Percentiles rank a stretch among this genome's conserved stretches.
phyloP scores from a whole-genome alignment of 345 rosid genomes.

The Tarenaya hassleriana region DNA sequence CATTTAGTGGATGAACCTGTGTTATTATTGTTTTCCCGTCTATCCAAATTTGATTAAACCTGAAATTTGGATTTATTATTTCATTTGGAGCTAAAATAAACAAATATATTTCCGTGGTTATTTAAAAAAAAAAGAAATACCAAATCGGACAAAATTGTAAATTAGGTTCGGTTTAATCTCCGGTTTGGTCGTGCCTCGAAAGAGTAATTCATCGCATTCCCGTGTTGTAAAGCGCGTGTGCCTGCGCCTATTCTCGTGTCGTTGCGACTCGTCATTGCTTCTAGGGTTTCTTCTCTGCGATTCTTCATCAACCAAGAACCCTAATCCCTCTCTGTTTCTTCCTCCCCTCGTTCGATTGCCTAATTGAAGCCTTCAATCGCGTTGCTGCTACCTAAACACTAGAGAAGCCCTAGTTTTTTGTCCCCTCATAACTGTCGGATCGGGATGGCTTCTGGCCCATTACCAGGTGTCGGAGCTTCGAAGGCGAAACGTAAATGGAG shows the following conservation, averaged over 20 bases:
- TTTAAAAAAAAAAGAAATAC: too few relatives aligned
- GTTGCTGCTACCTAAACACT: background rate
- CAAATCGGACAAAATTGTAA: too few relatives aligned
- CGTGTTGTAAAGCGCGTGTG: slow-evolving; percentile 21
- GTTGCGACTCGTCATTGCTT: slow-evolving; percentile 21
- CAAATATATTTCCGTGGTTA: too few relatives aligned
- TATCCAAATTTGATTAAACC: too few relatives aligned
- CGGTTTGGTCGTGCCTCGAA: too few relatives aligned
- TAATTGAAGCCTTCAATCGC: background rate
- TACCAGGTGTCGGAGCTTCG: slow-evolving; percentile 23
- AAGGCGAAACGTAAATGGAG: slow-evolving; percentile 28
- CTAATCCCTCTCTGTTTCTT: slow-evolving; percentile 1
- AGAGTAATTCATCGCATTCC: background rate
- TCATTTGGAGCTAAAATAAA: too few relatives aligned
- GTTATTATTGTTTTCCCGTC: too few relatives aligned
- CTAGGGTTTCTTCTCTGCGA: slow-evolving; percentile 30
- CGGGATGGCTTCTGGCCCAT: slow-evolving; percentile 29
- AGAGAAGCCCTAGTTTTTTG: slow-evolving; percentile 9
- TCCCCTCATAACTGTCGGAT: background rate
- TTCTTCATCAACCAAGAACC: slow-evolving; percentile 14
- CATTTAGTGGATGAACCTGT: too few relatives aligned
- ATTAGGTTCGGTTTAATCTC: too few relatives aligned
- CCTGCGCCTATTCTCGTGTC: slow-evolving; percentile 14
- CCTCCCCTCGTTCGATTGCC: slow-evolving; percentile 21
- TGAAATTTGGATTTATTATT: too few relatives aligned